Percentiles rank a stretch among this genome's conserved stretches.
Evolutionary conservation across 106 monocot genomes (phyloP).

Genomic region (Dioscorea alata): DNA sequence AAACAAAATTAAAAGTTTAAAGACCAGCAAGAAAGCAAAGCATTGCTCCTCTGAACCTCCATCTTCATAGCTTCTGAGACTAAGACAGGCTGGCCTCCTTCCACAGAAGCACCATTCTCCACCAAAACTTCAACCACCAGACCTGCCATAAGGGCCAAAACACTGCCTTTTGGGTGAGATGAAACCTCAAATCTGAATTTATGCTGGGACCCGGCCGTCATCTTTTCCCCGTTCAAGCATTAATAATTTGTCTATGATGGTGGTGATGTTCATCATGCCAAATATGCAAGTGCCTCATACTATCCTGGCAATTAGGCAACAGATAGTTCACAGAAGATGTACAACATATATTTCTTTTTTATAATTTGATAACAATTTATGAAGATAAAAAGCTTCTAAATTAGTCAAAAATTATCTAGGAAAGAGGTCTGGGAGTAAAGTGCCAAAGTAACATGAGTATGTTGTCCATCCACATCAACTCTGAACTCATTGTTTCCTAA

Average conservation of each 20-base stretch:
- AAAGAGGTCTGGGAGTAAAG: slow-evolving; percentile 48
- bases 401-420: neutral
- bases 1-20: neutral
- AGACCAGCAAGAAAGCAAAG: slow-evolving; percentile 2
- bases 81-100: slow-evolving; percentile 76
- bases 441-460: slow-evolving; percentile 53
- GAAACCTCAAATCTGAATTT: slow-evolving; percentile 23
- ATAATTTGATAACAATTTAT: neutral
- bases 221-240: slow-evolving; percentile 30
- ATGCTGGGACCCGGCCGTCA: slow-evolving; percentile 31
- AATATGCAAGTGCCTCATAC: slow-evolving; percentile 66
- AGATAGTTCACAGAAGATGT: no score
- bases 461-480: slow-evolving; percentile 57
- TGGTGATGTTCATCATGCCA: slow-evolving; percentile 86
- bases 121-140: slow-evolving; percentile 79
- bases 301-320: slow-evolving; percentile 35
- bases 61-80: slow-evolving; percentile 99
- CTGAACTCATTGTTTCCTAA: slow-evolving; percentile 49
- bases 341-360: no score
- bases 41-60: slow-evolving; percentile 53
- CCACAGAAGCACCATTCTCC: slow-evolving; percentile 68
- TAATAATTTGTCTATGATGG: slow-evolving; percentile 54
- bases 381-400: neutral
- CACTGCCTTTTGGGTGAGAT: slow-evolving; percentile 72
- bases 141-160: slow-evolving; percentile 96